Base-by-base conservation (phyloP, 805 yeast species). In the Zygotorulaspora danielsina region DNA sequence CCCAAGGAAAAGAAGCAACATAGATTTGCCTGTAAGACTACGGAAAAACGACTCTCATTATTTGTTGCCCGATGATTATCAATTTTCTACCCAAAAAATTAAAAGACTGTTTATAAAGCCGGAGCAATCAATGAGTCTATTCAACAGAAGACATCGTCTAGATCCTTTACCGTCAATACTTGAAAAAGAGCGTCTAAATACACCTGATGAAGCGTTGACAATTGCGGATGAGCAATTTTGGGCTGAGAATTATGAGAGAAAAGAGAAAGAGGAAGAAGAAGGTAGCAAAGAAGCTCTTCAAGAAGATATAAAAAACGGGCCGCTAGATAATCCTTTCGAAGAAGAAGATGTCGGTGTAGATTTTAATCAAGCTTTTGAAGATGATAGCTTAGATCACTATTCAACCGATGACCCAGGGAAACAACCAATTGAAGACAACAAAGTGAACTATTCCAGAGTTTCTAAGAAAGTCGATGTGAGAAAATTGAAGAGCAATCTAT, bases 401-500 rank as follows among this genome's bases (percentile, higher is more conserved):
- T 56, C 72, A 27, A 67, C 70, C 2, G 72, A 68, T 17, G 64
- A 33, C 3, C 39, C 29, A n/a, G 45, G 42, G 2, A 33, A 43
- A 25, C 30, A 34, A 6, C 34, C 40, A 10, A 30, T 45, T 5
- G 42, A 44, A 28, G 53, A 51, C 12, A 54, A 51, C 12, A 61
- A 71, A 39, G 71, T 80, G 16, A 75, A 70, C 44, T 84, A 76
- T 54, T 79, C 95, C 2, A 71, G 79, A 34, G 75, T 77, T 6
- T 86, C 95, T 4, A 87, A 86, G 57, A 75, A 78, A 45, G 93
- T 88, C 19, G 89, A 87, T 54, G 83, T 88, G 22, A 75, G 77
- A 46, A 64, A 67, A 18, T 67, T 87, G 37, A 87, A 88, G 64
- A 81, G 79, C 39, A 84, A 84, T 52, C 53, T 87, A 27, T 87